Base-by-base conservation (phyloP, 2,329 filamentous ascomycete genomes). In the Diplocarpon rosae region DNA sequence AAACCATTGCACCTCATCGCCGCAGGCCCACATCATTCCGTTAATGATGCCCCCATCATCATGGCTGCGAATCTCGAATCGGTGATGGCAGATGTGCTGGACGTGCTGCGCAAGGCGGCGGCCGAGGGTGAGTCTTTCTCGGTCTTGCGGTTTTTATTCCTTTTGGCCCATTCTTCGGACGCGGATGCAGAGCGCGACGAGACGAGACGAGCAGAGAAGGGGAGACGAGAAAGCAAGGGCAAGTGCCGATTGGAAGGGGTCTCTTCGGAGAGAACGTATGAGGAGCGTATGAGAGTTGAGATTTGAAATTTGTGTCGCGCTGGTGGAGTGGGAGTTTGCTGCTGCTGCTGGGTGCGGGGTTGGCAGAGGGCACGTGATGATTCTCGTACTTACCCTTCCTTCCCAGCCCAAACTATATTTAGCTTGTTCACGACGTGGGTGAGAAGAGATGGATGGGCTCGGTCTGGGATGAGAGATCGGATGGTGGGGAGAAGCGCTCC, bases 41-140 rank as follows among this genome's bases (percentile, higher is more conserved):
- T 24, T 7, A 7, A 24, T 24, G 4, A 24, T 24, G 20, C 20
- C 20, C 3, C 20, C 3, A 24, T 17, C 41, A 31, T 37, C 13
- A 53, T 53, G 51, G 47, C 47, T 38, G 35, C 42, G 4, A 17
- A 35, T 34, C 29, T 28, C 28, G 43, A 50, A 12, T 37, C 32
- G 24, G 39, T 51, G 51, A 51, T 43, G 24, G 41, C 16, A 14
- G 43, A 45, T 43, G 37, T 48, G 20, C 20, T 51, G 43, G 36
- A 41, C 5, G 43, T 41, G 34, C 29, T 53, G 38, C 29, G 41
- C 32, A 40, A 43, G 13, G 37, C 42, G 7, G 43, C 28, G 16
- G 16, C 27, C 12, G 45, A 53, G 43, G 51, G 51, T 53, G 37
- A 53, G 51, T 31, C 40, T 39, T 41, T 37, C 40, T 33, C n/a